Evolutionary conservation across 352 stramenopile species (phyloP).

Genomic region (Globisporangium canariense): DNA sequence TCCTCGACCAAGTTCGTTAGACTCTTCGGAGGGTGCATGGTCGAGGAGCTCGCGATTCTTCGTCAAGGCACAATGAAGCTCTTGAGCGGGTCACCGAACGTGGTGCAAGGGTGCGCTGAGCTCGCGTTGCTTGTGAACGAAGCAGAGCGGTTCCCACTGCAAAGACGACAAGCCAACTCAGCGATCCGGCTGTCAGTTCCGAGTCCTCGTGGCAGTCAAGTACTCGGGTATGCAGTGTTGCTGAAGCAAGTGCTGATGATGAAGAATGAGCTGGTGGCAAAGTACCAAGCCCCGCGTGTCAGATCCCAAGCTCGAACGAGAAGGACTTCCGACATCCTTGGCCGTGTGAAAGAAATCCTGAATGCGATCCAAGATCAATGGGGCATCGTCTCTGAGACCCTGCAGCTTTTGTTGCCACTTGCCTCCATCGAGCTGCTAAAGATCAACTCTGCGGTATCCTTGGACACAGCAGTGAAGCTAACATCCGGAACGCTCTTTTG

Average conservation of each 20-base stretch:
- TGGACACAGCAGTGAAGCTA: not conserved
- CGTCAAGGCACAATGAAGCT: not conserved
- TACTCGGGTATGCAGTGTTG: constrained; percentile 11
- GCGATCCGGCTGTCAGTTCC: not conserved
- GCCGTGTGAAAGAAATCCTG: not conserved
- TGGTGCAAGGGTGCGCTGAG: constrained; percentile 7
- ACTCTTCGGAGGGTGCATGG: constrained; percentile 14
- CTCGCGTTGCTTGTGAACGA: constrained; percentile 18
- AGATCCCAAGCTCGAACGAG: not conserved
- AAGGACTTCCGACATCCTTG: not conserved
- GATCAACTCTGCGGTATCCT: not conserved
- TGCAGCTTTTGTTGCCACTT: constrained; percentile 10
- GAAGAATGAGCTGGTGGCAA: constrained; percentile 4
- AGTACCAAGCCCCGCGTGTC: not conserved
- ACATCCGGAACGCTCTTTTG: constrained; percentile 14
- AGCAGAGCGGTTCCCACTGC: not conserved
- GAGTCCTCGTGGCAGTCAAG: not conserved
- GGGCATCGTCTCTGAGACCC: not conserved
- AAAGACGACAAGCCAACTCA: not conserved
- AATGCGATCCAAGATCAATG: constrained; percentile 5
- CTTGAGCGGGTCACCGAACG: not conserved
- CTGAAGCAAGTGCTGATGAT: constrained; percentile 9
- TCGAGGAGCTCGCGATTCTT: not conserved
- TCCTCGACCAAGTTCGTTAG: not conserved
- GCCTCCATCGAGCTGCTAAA: constrained; percentile 9